These are phyloP conservation scores for Fraxinus angustifolia DNA, from an alignment of 305 asterid species.

Conservation along the genomic window DNA sequence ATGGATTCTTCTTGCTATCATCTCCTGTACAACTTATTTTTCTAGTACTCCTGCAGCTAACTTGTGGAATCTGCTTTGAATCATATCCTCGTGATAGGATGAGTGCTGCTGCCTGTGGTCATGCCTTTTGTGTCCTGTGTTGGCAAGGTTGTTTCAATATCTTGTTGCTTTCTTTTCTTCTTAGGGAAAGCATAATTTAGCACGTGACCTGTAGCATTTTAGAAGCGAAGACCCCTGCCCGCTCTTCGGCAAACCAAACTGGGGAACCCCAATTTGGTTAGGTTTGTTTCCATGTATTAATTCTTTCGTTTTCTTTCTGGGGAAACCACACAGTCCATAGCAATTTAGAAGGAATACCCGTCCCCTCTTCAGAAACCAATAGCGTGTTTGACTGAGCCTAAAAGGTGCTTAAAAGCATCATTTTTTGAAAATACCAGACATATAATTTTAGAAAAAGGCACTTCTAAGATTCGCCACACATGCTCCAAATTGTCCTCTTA, in stretches of 20 bases:
- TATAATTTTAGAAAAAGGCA: not conserved
- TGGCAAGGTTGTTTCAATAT: slow-evolving; percentile 71
- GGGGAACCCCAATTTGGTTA: not conserved
- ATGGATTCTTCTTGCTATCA: slow-evolving; percentile 5
- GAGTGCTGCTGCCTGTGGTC: slow-evolving; percentile 82
- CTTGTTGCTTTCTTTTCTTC: not conserved
- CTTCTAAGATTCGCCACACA: not conserved
- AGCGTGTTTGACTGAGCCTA: not conserved
- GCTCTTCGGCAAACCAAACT: not conserved
- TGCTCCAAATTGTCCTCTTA: not conserved
- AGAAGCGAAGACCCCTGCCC: not conserved
- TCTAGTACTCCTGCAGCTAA: slow-evolving; percentile 51
- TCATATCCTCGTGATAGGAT: slow-evolving; percentile 54
- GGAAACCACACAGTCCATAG: not conserved
- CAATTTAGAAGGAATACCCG: not conserved
- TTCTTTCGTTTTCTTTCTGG: not conserved
- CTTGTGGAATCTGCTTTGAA: slow-evolving; percentile 97
- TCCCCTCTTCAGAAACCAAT: not conserved
- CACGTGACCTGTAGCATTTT: not conserved
- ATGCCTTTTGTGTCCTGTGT: slow-evolving; percentile 78
- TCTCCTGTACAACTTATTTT: slow-evolving; percentile 19
- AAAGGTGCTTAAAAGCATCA: not conserved
- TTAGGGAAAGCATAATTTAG: not conserved
- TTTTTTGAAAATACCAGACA: not conserved
- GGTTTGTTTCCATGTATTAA: not conserved